Conservation (phyloP, 345 rosid species). For the Theobroma cacao region DNA sequence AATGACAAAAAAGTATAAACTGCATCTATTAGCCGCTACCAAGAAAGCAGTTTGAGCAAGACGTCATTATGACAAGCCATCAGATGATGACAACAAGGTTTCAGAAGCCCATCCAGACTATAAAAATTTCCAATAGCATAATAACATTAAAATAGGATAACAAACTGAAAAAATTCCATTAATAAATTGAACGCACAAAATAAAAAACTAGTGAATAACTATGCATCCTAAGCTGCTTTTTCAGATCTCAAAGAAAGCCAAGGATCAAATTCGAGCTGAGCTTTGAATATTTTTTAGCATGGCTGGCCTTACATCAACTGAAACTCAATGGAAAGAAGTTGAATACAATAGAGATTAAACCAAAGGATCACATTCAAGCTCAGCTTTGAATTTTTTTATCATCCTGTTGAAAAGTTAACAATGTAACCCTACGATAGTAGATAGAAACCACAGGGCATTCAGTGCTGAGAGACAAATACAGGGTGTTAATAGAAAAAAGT, state of each 20-base stretch:
- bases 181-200: background rate
- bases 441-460: background rate
- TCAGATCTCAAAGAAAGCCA: background rate
- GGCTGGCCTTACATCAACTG: background rate
- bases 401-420: background rate
- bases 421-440: background rate
- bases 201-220: background rate
- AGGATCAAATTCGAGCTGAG: conserved; percentile 1
- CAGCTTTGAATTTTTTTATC: background rate
- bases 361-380: background rate
- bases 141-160: background rate
- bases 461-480: background rate
- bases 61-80: background rate
- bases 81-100: background rate
- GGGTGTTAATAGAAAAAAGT: background rate
- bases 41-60: background rate
- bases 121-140: background rate
- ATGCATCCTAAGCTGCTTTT: background rate
- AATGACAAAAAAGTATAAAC: background rate
- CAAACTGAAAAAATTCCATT: background rate
- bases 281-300: background rate
- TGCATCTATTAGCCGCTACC: background rate
- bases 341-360: background rate
- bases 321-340: background rate
- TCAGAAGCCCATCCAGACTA: background rate